phyloP scores from a whole-genome alignment of 148 eudicot genomes.

The Heliosperma pusillum region DNA sequence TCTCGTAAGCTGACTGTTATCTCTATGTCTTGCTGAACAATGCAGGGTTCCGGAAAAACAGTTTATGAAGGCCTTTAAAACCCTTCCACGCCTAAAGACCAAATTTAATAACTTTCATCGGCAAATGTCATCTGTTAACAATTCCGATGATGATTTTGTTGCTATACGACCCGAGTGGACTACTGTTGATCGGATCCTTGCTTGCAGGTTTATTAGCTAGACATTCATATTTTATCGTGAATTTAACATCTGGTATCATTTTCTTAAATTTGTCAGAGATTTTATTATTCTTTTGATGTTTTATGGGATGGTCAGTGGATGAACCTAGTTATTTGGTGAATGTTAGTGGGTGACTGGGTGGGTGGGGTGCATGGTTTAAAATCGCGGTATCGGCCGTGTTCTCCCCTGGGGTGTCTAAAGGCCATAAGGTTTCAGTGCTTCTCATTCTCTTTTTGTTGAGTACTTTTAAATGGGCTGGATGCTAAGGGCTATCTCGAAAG shows the following conservation, averaged over 20 bases:
- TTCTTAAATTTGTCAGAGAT: not conserved
- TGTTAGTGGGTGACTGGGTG: not conserved
- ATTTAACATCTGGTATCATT: slow-evolving; percentile 9
- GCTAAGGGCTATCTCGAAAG: not conserved
- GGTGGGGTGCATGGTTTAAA: too few relatives aligned
- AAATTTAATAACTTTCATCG: slow-evolving; percentile 87
- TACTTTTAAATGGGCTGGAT: not conserved
- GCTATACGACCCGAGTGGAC: slow-evolving; percentile 96
- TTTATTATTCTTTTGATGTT: slow-evolving; percentile 11
- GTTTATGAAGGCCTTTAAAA: slow-evolving; percentile 76
- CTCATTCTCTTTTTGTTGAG: not conserved
- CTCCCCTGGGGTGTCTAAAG: too few relatives aligned
- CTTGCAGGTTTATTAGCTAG: slow-evolving; percentile 65
- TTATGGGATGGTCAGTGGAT: not conserved
- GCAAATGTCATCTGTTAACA: slow-evolving; percentile 53
- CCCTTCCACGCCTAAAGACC: slow-evolving; percentile 81
- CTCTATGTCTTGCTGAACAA: slow-evolving; percentile 11
- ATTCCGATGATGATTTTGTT: slow-evolving; percentile 73
- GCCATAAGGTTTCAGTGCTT: not conserved
- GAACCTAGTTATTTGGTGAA: not conserved
- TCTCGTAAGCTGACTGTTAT: slow-evolving; percentile 14
- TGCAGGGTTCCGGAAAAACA: slow-evolving; percentile 90
- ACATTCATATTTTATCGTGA: slow-evolving; percentile 1
- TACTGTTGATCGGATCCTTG: slow-evolving; percentile 88
- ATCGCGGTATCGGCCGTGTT: too few relatives aligned